A percentile compares a stretch with the other conserved stretches of the same genome.
phyloP scores from a whole-genome alignment of 345 rosid species.

The Salix udensis region DNA sequence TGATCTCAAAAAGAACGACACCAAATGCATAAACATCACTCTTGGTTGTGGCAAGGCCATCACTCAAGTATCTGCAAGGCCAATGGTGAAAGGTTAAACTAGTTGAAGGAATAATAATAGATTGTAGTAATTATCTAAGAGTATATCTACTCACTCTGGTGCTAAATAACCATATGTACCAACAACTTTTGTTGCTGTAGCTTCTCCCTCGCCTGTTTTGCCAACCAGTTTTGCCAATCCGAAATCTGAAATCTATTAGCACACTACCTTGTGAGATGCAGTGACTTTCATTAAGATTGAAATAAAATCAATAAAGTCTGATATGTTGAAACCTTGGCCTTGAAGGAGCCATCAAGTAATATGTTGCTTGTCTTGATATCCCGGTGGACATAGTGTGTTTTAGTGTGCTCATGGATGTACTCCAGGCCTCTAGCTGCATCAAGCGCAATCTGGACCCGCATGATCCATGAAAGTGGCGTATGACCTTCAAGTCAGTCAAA shows the following conservation, averaged over 20 bases:
- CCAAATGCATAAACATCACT: conserved; percentile 98
- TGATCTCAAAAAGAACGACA: conserved; percentile 81
- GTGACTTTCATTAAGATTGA: neutral
- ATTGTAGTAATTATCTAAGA: neutral
- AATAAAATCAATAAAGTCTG: neutral
- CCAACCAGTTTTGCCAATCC: conserved; percentile 91
- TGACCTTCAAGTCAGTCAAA: conserved; percentile 49
- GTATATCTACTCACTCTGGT: conserved; percentile 67
- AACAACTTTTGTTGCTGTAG: conserved; percentile 83
- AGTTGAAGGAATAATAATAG: conserved; percentile 4
- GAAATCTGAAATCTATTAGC: conserved; percentile 85
- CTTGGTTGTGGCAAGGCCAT: conserved; percentile 79
- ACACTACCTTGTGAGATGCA: neutral
- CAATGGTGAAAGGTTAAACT: conserved; percentile 6
- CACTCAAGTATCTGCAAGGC: conserved; percentile 66
- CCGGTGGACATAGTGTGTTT: conserved; percentile 90
- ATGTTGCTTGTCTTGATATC: conserved; percentile 96
- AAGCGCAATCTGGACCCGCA: conserved; percentile 84
- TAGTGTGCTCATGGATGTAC: conserved; percentile 94
- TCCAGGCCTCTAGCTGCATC: conserved; percentile 95
- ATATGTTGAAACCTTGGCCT: conserved; percentile 67
- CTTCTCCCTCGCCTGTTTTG: conserved; percentile 70
- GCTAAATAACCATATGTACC: conserved; percentile 96
- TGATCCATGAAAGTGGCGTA: conserved; percentile 83
- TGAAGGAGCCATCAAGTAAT: conserved; percentile 72